phyloP scores from a whole-genome alignment of 345 rosid species.

The Rhizophora apiculata region DNA sequence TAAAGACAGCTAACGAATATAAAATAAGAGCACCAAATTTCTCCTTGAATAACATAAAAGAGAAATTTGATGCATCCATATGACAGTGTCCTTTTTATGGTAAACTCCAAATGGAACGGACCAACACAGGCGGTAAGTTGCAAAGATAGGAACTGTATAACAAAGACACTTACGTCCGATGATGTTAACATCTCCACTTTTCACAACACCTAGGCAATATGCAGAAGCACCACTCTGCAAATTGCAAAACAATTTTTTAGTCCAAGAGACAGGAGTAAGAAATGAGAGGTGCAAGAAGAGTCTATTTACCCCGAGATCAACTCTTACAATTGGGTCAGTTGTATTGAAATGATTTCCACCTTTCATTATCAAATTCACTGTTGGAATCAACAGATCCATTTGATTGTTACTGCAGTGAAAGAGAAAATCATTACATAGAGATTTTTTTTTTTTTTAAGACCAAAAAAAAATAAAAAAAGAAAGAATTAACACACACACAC shows the following conservation, averaged over 20 bases:
- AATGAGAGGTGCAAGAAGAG: neutral
- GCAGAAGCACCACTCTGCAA: slow-evolving; percentile 39
- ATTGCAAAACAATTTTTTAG: slow-evolving; percentile 13
- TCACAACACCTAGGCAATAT: slow-evolving; percentile 73
- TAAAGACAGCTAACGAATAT: too few relatives aligned
- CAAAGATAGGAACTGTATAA: neutral
- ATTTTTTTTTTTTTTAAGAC: neutral
- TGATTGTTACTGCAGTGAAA: slow-evolving; percentile 16
- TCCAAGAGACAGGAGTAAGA: slow-evolving; percentile 4
- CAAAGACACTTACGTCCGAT: slow-evolving; percentile 77
- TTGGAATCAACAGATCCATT: slow-evolving; percentile 23
- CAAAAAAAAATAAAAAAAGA: neutral
- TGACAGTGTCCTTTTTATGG: neutral
- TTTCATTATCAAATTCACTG: slow-evolving; percentile 67
- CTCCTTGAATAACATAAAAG: too few relatives aligned
- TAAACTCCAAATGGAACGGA: neutral
- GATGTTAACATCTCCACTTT: slow-evolving; percentile 61
- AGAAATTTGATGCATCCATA: too few relatives aligned
- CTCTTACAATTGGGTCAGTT: slow-evolving; percentile 44
- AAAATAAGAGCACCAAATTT: too few relatives aligned
- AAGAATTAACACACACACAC: too few relatives aligned
- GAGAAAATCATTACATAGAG: neutral
- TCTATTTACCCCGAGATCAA: slow-evolving; percentile 38
- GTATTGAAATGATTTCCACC: slow-evolving; percentile 58
- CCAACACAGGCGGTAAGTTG: neutral